These are phyloP conservation scores for Backusella circina DNA, from an alignment of 192 early-diverging fungal species.

Conservation along the genomic window DNA sequence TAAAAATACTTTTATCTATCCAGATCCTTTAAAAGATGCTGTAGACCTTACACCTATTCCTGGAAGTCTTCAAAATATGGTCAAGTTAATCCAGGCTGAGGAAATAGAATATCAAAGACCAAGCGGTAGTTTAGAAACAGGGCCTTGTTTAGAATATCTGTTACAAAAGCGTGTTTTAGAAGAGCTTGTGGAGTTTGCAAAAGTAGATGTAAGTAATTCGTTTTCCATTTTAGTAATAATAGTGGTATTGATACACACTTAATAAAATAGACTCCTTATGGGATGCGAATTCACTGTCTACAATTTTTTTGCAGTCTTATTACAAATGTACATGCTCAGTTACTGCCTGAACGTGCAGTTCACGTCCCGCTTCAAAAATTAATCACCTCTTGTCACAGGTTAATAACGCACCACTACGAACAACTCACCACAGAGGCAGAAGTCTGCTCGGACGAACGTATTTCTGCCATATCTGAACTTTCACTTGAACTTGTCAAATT, in stretches of 20 bases:
- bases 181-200: slow-evolving; percentile 36
- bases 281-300: slow-evolving; percentile 37
- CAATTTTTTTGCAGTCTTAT: slow-evolving; percentile 33
- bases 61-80: slow-evolving; percentile 24
- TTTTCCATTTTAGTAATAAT: background rate
- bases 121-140: slow-evolving; percentile 30
- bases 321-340: slow-evolving; percentile 38
- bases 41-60: slow-evolving; percentile 36
- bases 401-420: slow-evolving; percentile 36
- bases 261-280: slow-evolving; percentile 32
- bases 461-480: slow-evolving; percentile 30
- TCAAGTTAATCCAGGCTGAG: slow-evolving; percentile 35
- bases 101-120: slow-evolving; percentile 31
- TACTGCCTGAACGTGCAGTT: slow-evolving; percentile 36
- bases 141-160: slow-evolving; percentile 33
- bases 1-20: background rate
- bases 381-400: slow-evolving; percentile 32
- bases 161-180: slow-evolving; percentile 31
- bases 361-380: slow-evolving; percentile 38
- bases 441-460: slow-evolving; percentile 26
- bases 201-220: slow-evolving; percentile 31
- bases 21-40: slow-evolving; percentile 36
- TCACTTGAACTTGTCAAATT: slow-evolving; percentile 37
- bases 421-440: slow-evolving; percentile 23
- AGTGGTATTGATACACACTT: background rate